Conservation (phyloP, 2,329 filamentous ascomycete genomes). For the Penicillium sp. region DNA sequence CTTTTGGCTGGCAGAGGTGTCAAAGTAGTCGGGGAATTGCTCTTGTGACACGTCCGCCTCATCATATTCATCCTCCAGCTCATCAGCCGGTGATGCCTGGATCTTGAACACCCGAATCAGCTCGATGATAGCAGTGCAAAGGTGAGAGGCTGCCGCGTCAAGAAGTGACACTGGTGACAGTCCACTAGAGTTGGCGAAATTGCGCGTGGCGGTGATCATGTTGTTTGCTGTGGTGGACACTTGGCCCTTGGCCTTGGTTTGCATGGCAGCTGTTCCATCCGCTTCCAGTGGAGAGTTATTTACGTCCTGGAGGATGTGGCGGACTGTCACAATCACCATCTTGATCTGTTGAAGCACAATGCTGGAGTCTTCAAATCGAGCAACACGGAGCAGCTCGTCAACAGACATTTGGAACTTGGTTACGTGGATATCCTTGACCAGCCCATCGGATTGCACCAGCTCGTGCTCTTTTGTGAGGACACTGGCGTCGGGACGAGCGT, state of each 20-base stretch:
- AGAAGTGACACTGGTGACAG: conserved; percentile 90
- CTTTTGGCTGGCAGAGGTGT: conserved; percentile 53
- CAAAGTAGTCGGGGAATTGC: conserved; percentile 69
- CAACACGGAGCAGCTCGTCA: conserved; percentile 81
- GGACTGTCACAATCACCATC: conserved; percentile 76
- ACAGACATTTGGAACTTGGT: conserved; percentile 94
- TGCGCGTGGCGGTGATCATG: conserved; percentile 91
- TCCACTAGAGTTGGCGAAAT: conserved; percentile 78
- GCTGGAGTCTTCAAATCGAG: conserved; percentile 71
- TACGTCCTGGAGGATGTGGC: conserved; percentile 81
- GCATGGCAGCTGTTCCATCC: conserved; percentile 59
- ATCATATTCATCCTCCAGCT: conserved; percentile 77
- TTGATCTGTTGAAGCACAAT: conserved; percentile 85
- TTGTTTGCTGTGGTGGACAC: conserved; percentile 95
- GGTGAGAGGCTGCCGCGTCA: conserved; percentile 88
- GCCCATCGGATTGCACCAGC: conserved; percentile 69
- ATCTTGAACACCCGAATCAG: conserved; percentile 83
- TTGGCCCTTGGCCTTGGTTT: conserved; percentile 71
- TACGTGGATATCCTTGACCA: conserved; percentile 88
- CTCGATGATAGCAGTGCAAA: conserved; percentile 83
- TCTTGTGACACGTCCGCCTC: conserved; percentile 65
- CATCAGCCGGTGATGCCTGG: conserved; percentile 69
- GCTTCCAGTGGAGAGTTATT: conserved; percentile 58
- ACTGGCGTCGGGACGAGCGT: conserved; percentile 42
- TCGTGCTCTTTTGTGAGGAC: conserved; percentile 68